Evolutionary conservation across 768 basidiomycete species (phyloP).

Genomic region (Nidula microcarpa): DNA sequence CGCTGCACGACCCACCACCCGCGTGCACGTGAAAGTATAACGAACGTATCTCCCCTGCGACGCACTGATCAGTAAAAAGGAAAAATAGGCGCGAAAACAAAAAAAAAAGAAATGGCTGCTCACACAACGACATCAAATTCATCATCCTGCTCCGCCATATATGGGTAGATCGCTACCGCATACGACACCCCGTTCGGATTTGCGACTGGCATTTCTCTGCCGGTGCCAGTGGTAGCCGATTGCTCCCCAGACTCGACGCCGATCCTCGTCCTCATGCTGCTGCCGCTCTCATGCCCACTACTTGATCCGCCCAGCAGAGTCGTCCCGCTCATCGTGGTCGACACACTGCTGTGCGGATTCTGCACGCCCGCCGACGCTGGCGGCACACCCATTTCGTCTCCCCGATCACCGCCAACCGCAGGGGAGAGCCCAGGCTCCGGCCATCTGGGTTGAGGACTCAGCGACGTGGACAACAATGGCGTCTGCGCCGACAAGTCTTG

Average conservation of each 20-base stretch:
- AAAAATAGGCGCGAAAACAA: neutral
- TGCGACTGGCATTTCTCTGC: conserved; percentile 25
- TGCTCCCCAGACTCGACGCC: conserved; percentile 11
- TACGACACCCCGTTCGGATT: conserved; percentile 70
- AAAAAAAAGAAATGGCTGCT: conserved; percentile 24
- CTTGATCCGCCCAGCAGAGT: conserved; percentile 21
- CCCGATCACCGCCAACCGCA: conserved; percentile 29
- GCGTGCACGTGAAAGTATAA: conserved; percentile 89
- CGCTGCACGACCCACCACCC: conserved; percentile 99
- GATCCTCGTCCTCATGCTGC: conserved; percentile 12
- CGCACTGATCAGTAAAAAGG: conserved; percentile 4
- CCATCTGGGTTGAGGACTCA: conserved; percentile 73
- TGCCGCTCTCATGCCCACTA: conserved; percentile 18
- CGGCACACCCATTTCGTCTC: conserved; percentile 37
- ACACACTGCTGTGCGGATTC: conserved; percentile 17
- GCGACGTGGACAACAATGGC: conserved; percentile 50
- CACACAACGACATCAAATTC: conserved; percentile 98
- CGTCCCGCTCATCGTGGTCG: conserved; percentile 19
- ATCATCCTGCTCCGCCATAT: conserved; percentile 97
- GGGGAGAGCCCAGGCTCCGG: conserved; percentile 69
- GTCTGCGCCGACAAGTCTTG: conserved; percentile 51
- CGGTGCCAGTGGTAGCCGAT: conserved; percentile 12
- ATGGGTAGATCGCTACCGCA: conserved; percentile 97
- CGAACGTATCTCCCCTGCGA: conserved; percentile 84
- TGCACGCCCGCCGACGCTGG: conserved; percentile 33